Base-by-base conservation (phyloP, 805 yeast genomes). In the Wickerhamia fluorescens region DNA sequence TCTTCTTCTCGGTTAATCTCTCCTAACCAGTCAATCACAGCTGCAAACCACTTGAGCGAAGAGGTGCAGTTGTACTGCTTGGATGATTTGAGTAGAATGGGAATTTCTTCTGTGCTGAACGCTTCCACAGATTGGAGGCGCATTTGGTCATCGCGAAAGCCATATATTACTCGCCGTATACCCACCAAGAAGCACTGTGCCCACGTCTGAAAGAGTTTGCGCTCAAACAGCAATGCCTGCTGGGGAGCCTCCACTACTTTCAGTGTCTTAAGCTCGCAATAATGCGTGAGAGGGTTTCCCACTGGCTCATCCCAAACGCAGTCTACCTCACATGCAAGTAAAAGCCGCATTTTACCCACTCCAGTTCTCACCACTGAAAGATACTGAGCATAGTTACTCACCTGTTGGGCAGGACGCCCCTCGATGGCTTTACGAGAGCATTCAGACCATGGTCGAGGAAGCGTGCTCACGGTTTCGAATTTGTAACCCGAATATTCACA, bases 161-260 rank as follows among this genome's bases (percentile, higher is more conserved):
- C 99, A 48, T 84, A 84, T 4, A 83, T 69, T 4, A 89, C 68
- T 34, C 72, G 71, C n/a, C 81, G 77, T 13, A 92, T 71, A 4
- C 98, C 98, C 25, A 85, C 65, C 14, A 92, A 61, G 52, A 87
- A 92, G 38, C 95, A 81, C 58, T 87, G 97, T 2, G 94, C 85
- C 99, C 99, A 92, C 0, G 94, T 70, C 36, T 65, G 71, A 49
- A 80, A 73, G 25, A 92, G 58, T 54, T 86, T 87, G 31, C 66
- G 68, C 48, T 89, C 96, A 48, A 89, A 86, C 12, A 50, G 66
- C 21, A 64, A 64, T 10, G 80, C 75, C 21, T 78, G 78, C 10
- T 68, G 63, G 4, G 75, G 73, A 12, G 71, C 62, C 14, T 60
- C 63, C 0, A 89, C 65, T 5, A 67, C 60, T 24, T 69, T 61